A percentile compares a stretch with the other conserved stretches of the same genome.
These are phyloP conservation scores for Xylariaceae sp. DNA, from an alignment of 2,329 filamentous ascomycete genomes.

Conservation along the genomic window DNA sequence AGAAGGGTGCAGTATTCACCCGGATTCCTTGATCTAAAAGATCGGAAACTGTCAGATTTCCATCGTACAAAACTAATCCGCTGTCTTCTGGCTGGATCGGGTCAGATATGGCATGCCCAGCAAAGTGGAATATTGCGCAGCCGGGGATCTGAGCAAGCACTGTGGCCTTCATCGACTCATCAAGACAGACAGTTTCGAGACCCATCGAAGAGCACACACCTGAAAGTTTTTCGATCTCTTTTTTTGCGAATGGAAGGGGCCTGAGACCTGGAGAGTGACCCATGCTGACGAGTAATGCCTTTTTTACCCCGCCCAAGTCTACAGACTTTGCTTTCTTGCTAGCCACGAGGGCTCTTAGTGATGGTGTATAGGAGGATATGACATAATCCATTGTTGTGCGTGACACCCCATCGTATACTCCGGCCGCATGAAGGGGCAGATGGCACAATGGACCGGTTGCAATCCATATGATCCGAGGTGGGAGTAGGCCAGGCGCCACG, in stretches of 20 bases:
- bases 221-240: not conserved
- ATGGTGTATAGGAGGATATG: not conserved
- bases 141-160: not conserved
- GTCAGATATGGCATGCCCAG: not conserved
- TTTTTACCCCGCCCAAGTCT: not conserved
- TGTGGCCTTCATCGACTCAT: not conserved
- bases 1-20: not conserved
- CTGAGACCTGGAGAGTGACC: not conserved
- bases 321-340: not conserved
- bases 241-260: not conserved
- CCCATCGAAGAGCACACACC: not conserved
- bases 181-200: not conserved
- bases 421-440: not conserved
- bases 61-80: constrained; percentile 1
- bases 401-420: not conserved
- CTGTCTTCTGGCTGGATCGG: constrained; percentile 1
- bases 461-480: not conserved
- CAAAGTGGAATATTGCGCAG: constrained; percentile 1
- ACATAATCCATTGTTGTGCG: not conserved
- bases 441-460: not conserved
- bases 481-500: not conserved
- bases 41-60: not conserved
- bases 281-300: not conserved
- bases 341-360: not conserved
- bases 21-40: not conserved